Base-by-base conservation (phyloP, 371 early-diverging fungal genomes). In the Rozella allomycis region DNA sequence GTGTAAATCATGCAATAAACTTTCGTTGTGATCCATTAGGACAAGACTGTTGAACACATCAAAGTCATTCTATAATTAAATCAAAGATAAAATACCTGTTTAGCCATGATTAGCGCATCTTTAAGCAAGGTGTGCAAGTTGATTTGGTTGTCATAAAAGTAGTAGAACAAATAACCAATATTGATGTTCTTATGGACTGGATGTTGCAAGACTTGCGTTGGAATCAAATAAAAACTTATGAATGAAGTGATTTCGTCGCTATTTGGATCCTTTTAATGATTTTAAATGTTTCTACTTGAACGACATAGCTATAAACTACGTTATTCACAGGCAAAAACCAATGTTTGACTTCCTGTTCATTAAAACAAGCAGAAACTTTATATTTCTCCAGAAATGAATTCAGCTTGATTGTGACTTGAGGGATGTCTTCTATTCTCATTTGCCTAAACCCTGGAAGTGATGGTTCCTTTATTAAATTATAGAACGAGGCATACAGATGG, bases 21-120 rank as follows among this genome's bases (percentile, higher is more conserved):
- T 29, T 37, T 51, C 31, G 0, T 49, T 38, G 55, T 86, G 86
- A 34, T 82, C 78, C 73, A 80, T 70, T 43, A 83, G 51, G 37
- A 78, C 70, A 35, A 94, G 54, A 31, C 82, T 78, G 49, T 91
- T 94, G 37, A 86, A 67, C 13, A 91, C 93, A 53, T 94, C 94
- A 47, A 57, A 58, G n/a, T 38, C 37, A 21, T 31, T 38, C 49
- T 53, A 31, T 8, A 20, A n/a, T 17, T 17, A 20, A 17, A 31
- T 14, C 10, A 25, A 16, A 28, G 11, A 26, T 25, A 13, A 39
- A 34, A 27, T 34, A 76, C 74, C 35, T 69, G 50, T 34, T 60
- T 62, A 1, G 90, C 90, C 41, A 73, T 34, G 13, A 79, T 64
- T 43, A 91, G 52, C 1, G 74, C 77, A 45, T 79, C 79, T 20